Conservation (phyloP, 1,284 basidiomycete genomes). For the Malassezia yamatoensis region DNA sequence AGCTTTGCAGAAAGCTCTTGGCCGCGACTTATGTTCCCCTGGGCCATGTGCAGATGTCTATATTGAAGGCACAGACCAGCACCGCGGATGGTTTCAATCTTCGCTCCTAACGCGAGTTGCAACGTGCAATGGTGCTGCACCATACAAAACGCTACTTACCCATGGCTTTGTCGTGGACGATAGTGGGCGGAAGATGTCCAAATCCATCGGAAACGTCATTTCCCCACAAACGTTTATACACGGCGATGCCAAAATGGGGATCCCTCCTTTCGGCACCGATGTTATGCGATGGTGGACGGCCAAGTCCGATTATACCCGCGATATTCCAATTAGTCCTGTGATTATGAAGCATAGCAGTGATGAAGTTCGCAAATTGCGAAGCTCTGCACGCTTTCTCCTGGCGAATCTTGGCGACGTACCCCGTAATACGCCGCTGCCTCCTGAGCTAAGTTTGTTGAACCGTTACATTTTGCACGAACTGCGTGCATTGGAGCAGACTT, state of each 20-base stretch:
- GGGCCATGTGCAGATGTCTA: conserved; percentile 67
- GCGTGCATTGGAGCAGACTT: conserved; percentile 60
- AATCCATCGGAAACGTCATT: conserved; percentile 83
- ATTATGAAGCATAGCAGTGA: conserved; percentile 70
- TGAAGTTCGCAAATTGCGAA: conserved; percentile 73
- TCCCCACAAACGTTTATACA: conserved; percentile 71
- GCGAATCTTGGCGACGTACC: conserved; percentile 55
- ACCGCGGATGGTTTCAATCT: conserved; percentile 98
- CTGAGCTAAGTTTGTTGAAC: conserved; percentile 17
- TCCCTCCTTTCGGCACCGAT: conserved; percentile 74
- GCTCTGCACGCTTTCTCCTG: conserved; percentile 77
- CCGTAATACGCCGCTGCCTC: neutral
- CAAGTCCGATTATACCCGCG: conserved; percentile 77
- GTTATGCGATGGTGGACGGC: conserved; percentile 83
- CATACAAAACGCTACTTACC: conserved; percentile 75
- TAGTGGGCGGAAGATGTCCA: conserved; percentile 93
- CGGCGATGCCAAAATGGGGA: conserved; percentile 58
- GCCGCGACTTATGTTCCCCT: conserved; percentile 17
- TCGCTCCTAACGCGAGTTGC: conserved; percentile 75
- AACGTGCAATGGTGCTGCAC: conserved; percentile 48
- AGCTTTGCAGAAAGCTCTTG: conserved; percentile 49
- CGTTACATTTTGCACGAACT: conserved; percentile 77
- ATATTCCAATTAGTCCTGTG: conserved; percentile 72
- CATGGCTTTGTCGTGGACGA: conserved; percentile 96
- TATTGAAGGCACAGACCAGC: conserved; percentile 92